Evolutionary conservation across 1,139 yeast species (phyloP), one percentile per base, ranked within the genome.

Genomic region (Scheffersomyces cryptocercus): DNA sequence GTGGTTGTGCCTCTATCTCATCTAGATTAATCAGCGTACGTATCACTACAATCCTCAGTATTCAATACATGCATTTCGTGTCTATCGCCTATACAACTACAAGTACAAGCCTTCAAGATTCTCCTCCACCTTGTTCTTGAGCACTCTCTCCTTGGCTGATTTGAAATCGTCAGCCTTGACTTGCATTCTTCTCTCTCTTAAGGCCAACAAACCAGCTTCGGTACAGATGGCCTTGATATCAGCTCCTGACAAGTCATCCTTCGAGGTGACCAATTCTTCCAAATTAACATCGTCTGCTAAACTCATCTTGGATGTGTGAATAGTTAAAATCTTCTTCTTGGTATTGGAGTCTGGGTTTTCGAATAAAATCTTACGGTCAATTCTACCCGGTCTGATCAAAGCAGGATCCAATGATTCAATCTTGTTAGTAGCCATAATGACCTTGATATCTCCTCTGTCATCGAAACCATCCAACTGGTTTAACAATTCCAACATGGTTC

Each of bases 401-500:
- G 99, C 99, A 5, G 99, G 99, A 67, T 95, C 99, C 58, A 95
- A 78, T 26, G 90, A 81, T 67, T 93, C 99, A 57, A 93, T 91
- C 65, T 86, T 91, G 70, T 95, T 95, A 13, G 99, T 95, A 15
- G 99, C 99, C 99, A 95, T 93, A 51, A 95, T 90, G 36, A 95
- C 99, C 75, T 95, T 95, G 53, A 95, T 96, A 62, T 93, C 99
- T 42, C 98, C 98, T 61, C 98, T 81, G 67, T 91, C 98, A 64
- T 95, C 99, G 64, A 95, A 95, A 35, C 99, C 99, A 65, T 95
- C 99, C 58, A 95, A 79, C 70, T 95, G 99, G 65, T 93, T 95
- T 60, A 95, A 79, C 59, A 95, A 75, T 69, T 95, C 99, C 81
- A 95, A 77, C 98, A 95, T 91, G 26, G 99, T 95, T 76, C 99